phyloP scores from a whole-genome alignment of 352 stramenopile species.

The Globisporangium radiosum region DNA sequence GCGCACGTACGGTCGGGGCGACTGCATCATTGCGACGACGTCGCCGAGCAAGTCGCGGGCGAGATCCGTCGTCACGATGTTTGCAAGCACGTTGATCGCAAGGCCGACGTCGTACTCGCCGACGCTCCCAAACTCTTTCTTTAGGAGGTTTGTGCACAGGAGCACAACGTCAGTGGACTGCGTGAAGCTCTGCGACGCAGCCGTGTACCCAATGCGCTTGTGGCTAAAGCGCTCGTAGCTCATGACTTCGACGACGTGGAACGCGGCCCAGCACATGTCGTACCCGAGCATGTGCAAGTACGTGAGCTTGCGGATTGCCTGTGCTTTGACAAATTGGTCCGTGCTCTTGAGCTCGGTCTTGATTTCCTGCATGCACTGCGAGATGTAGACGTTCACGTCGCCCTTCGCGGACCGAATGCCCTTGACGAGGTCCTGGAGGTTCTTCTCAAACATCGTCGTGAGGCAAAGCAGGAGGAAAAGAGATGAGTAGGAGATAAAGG shows the following conservation, averaged over 20 bases:
- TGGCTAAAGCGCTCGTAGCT: conserved; percentile 92
- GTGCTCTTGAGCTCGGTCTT: conserved; percentile 96
- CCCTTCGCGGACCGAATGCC: conserved; percentile 96
- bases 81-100: conserved; percentile 98
- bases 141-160: conserved; percentile 97
- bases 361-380: conserved; percentile 95
- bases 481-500: too few relatives aligned
- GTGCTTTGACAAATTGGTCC: conserved; percentile 95
- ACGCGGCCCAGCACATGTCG: conserved; percentile 97
- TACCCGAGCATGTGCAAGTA: conserved; percentile 98
- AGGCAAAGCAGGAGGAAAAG: too few relatives aligned
- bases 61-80: conserved; percentile 97
- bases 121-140: conserved; percentile 92
- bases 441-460: conserved; percentile 96
- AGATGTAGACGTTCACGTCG: conserved; percentile 96
- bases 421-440: conserved; percentile 97
- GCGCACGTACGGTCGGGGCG: conserved; percentile 94
- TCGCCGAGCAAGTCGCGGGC: conserved; percentile 91
- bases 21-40: conserved; percentile 89
- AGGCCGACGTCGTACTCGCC: conserved; percentile 96
- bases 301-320: conserved; percentile 96
- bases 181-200: conserved; percentile 94
- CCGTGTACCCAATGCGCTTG: conserved; percentile 96
- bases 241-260: conserved; percentile 99
- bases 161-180: conserved; percentile 97